These are phyloP conservation scores for Boletus pseudopeckii DNA, from an alignment of 768 basidiomycete genomes.

Conservation along the genomic window DNA sequence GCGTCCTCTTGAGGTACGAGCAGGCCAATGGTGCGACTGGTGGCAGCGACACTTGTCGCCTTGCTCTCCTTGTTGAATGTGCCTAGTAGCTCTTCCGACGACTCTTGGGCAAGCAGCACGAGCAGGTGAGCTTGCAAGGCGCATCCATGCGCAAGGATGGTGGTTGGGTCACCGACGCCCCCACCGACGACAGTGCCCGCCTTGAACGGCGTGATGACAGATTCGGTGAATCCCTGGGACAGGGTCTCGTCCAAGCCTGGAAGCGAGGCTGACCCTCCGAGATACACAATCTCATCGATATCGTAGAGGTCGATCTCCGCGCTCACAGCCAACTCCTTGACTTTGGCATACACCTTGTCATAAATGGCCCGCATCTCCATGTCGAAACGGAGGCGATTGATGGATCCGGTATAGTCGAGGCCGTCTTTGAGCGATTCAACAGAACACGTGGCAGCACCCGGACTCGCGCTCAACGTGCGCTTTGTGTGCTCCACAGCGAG, in stretches of 20 bases:
- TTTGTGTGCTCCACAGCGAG: conserved; percentile 95
- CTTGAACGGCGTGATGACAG: conserved; percentile 62
- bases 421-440: conserved; percentile 96
- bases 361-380: conserved; percentile 62
- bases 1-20: conserved; percentile 53
- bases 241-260: conserved; percentile 70
- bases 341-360: conserved; percentile 47
- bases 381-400: conserved; percentile 56
- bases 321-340: conserved; percentile 48
- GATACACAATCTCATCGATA: conserved; percentile 77
- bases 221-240: conserved; percentile 53
- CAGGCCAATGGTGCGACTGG: conserved; percentile 60
- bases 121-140: conserved; percentile 71
- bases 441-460: conserved; percentile 84
- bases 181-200: conserved; percentile 67
- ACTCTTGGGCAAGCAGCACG: conserved; percentile 42
- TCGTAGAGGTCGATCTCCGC: conserved; percentile 59
- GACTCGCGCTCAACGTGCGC: conserved; percentile 82
- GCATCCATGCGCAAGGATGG: conserved; percentile 72
- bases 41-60: conserved; percentile 48
- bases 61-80: conserved; percentile 47
- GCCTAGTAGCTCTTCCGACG: conserved; percentile 47
- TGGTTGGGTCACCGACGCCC: conserved; percentile 73
- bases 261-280: conserved; percentile 70
- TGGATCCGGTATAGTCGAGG: conserved; percentile 76